Base-by-base conservation (phyloP, 805 yeast genomes). In the Candida verbasci region DNA sequence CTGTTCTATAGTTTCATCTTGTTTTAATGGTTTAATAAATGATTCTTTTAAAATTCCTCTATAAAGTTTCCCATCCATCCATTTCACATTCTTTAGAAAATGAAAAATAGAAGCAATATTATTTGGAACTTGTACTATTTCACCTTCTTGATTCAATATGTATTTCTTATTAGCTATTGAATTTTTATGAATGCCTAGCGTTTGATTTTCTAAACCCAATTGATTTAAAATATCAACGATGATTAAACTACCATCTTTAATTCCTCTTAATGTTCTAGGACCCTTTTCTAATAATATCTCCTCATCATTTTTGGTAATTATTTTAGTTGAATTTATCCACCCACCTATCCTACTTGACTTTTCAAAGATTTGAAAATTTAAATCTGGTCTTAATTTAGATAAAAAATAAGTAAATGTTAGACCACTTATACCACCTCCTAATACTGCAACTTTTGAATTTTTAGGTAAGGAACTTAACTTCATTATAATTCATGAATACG, bases 381-480 rank as follows among this genome's bases (percentile, higher is more conserved):
- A 48, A 55, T 88, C 96, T 0, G 96, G 96, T 34, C 95, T 68
- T n/a, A 86, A 55, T 37, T 72, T 74, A 24, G 71, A 66, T 10
- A 88, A 63, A 49, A 82, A 84, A 49, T 81, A 83, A 1, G 83
- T 76, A 51, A 74, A 84, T 2, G 87, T 65, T 3, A 93, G 65
- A 0, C 97, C 97, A 0, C 96, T 83, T 2, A 91, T 74, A 0
- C 98, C 98, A 1, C 85, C 82, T 0, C 98, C 98, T 1, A 88
- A 52, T 0, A 89, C 84, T 0, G 84, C 88, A 2, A 88, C 79
- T 15, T 57, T 56, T 1, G 76, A 68, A 33, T 56, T 56, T 2
- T 22, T 12, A 48, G 56, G 57, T 20, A 35, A 26, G 3, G 12
- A 9, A n/a, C 33, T 35, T 14, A 35, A 24, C 4, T 17, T 11